Base-by-base conservation (phyloP, 1,139 yeast species). In the Protomyces macrosporus region DNA sequence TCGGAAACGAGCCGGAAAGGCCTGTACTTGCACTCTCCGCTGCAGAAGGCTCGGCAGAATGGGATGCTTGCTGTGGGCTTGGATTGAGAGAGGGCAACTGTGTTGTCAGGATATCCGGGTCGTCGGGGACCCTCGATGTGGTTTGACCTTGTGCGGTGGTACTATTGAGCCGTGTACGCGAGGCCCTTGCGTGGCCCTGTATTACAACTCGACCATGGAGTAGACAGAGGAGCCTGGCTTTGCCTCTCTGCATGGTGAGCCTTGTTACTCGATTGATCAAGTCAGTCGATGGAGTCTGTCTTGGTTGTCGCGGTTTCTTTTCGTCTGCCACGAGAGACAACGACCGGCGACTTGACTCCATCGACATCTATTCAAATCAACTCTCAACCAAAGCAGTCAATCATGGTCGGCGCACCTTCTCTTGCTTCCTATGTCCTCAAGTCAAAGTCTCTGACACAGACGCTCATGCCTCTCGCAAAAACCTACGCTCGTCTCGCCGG, bases 401-500 rank as follows among this genome's bases (percentile, higher is more conserved):
- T 23, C 55, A 58, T 58, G 62, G 34, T 55, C 35, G 62, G 62
- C 62, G 56, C 62, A 7, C 62, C 62, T n/a, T 63, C 65, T 3
- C 48, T 63, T 37, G 65, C 65, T 30, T 53, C 57, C 7, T 63
- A 52, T 42, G 53, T 65, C 48, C 55, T 56, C 14, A 65, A 62
- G 63, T 55, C 55, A 52, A 63, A 59, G 62, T 30, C 63, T 14
- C 58, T 65, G 16, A 50, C 60, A 3, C 40, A 55, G 37, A 48
- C 54, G 45, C 51, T 65, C 53, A 45, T 45, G 33, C 67, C 67
- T 12, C 36, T 65, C 33, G 62, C 66, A 37, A 51, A 65, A 37
- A 53, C 59, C 4, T 65, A 65, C 56, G 62, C 56, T 7, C 56
- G 61, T 16, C 53, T 65, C 50, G 58, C 67, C 14, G 67, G 66